Evolutionary conservation across 2,329 filamentous ascomycete species (phyloP).

Genomic region (Tothia fuscella): DNA sequence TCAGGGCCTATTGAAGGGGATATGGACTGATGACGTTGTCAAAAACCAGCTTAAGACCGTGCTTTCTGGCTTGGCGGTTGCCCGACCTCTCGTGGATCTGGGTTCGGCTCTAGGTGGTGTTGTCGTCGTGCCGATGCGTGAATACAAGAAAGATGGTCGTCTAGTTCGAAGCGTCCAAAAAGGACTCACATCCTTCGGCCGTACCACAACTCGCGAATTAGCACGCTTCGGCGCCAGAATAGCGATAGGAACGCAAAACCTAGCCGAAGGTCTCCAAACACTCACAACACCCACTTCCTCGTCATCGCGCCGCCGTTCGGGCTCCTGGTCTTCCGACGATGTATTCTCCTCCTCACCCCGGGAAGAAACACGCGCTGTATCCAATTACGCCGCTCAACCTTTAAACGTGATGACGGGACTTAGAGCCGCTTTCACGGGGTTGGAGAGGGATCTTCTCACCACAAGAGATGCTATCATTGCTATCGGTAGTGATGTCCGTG

Average conservation of each 20-base stretch:
- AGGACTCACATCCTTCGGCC: slow-evolving; percentile 79
- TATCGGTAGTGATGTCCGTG: slow-evolving; percentile 81
- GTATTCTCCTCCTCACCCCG: slow-evolving; percentile 40
- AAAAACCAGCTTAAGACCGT: slow-evolving; percentile 80
- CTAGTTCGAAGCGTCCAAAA: slow-evolving; percentile 87
- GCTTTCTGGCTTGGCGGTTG: slow-evolving; percentile 74
- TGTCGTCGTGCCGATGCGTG: slow-evolving; percentile 76
- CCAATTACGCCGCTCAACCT: slow-evolving; percentile 88
- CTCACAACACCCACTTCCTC: slow-evolving; percentile 42
- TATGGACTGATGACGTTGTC: slow-evolving; percentile 92
- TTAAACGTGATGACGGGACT: slow-evolving; percentile 79
- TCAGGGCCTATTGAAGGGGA: slow-evolving; percentile 81
- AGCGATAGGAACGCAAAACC: slow-evolving; percentile 88
- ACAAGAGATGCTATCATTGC: slow-evolving; percentile 89
- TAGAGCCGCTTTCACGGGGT: slow-evolving; percentile 65
- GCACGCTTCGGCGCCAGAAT: slow-evolving; percentile 89
- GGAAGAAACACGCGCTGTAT: slow-evolving; percentile 70
- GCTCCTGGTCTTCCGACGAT: slow-evolving; percentile 40
- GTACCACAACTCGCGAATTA: slow-evolving; percentile 87
- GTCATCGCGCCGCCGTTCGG: slow-evolving; percentile 9
- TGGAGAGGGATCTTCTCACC: slow-evolving; percentile 76
- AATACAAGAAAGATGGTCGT: slow-evolving; percentile 89
- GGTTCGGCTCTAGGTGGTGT: slow-evolving; percentile 56
- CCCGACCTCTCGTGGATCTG: slow-evolving; percentile 85
- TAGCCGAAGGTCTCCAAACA: slow-evolving; percentile 77